Evolutionary conservation across 2,329 filamentous ascomycete species (phyloP).

Genomic region (Graphium sp.): DNA sequence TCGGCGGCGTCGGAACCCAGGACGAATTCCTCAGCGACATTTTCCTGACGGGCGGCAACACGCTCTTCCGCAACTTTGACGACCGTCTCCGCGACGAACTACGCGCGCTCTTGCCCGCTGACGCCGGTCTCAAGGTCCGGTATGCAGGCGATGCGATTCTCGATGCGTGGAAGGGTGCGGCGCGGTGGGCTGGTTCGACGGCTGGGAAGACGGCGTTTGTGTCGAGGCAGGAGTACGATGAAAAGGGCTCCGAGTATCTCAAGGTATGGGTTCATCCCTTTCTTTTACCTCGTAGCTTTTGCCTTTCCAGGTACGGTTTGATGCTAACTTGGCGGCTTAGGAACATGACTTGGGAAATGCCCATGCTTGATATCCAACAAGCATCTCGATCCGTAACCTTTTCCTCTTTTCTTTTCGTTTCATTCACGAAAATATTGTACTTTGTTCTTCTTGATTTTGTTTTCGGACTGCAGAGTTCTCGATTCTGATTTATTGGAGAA

Average conservation of each 20-base stretch:
- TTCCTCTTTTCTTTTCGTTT: constrained; percentile 1
- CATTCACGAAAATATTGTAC: no score
- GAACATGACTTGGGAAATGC: constrained; percentile 53
- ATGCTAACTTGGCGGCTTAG: constrained; percentile 15
- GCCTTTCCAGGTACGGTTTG: not conserved
- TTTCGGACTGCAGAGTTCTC: no score
- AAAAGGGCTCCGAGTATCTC: constrained; percentile 88
- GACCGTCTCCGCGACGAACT: constrained; percentile 62
- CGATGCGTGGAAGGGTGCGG: constrained; percentile 89
- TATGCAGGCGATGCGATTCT: constrained; percentile 60
- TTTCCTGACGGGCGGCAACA: constrained; percentile 90
- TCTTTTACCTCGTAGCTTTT: not conserved
- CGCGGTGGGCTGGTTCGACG: constrained; percentile 55
- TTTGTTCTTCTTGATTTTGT: not conserved
- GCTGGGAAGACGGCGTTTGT: constrained; percentile 50
- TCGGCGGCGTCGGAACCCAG: constrained; percentile 39
- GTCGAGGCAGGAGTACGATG: constrained; percentile 66
- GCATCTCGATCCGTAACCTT: no score
- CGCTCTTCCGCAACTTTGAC: constrained; percentile 74
- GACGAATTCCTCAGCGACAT: constrained; percentile 67
- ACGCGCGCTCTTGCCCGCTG: constrained; percentile 52
- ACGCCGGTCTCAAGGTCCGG: constrained; percentile 50
- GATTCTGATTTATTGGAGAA: no score
- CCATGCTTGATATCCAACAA: constrained; percentile 19
- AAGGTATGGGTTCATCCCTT: constrained; percentile 40